Base-by-base conservation (phyloP, 768 basidiomycete genomes). In the Suillus sp. region DNA sequence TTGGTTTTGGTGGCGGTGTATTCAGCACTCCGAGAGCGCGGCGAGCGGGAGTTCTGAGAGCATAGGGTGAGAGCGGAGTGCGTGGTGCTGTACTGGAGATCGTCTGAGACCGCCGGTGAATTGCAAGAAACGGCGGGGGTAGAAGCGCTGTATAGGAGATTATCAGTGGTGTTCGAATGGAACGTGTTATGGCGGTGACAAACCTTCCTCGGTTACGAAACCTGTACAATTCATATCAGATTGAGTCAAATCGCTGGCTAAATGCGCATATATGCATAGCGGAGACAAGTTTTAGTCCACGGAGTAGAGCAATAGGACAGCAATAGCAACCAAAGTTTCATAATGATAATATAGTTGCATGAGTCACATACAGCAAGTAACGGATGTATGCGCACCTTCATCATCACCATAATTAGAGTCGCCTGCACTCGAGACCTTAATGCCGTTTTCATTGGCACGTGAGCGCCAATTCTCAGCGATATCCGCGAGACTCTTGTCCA, bases 381-480 rank as follows among this genome's bases (percentile, higher is more conserved):
- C 53, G 18, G 59, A 30, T 66, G 66, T 74, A 73, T 65, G 75
- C 72, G 43, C 59, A 83, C 83, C 76, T 67, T 85, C 84, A 65
- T 89, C 88, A 22, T 81, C 79, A 54, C 73, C 75, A 64, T 74
- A 77, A 64, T 73, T 75, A 11, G 80, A 74, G 2, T 79, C 75
- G 30, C 74, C 71, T 22, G 71, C 75, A 43, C 79, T 75, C 32
- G 84, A 78, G 59, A 90, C 87, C 72, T 83, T 88, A 64, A 91
- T 90, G 48, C 88, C 89, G 65, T 90, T 86, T 67, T 89, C 87
- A 63, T 79, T 86, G 58, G 89, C 88, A 57, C 89, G 80, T 35
- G 83, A 86, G 62, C 90, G 82, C 91, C 91, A 92, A 71, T 84
- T 90, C 38, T 83, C 81, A 5, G 87, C 83, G 43, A 86, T 82